Evolutionary conservation across 2,329 filamentous ascomycete species (phyloP).

Genomic region (Plectosphaerella plurivora): DNA sequence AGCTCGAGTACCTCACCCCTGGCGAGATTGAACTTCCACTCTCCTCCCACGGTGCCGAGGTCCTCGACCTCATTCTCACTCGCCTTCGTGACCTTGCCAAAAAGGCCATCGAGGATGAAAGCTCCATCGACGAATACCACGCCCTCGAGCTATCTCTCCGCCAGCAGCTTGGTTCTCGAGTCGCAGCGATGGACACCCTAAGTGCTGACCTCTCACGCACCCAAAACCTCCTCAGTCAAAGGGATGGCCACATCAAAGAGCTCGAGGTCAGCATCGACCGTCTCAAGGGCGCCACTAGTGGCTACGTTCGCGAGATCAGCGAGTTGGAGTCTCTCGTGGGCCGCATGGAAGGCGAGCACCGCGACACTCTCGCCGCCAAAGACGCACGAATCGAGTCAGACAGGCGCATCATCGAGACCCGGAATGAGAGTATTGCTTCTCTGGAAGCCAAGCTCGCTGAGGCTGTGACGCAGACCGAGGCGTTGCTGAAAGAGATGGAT

Average conservation of each 20-base stretch:
- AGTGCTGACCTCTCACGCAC: constrained; percentile 33
- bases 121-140: constrained; percentile 57
- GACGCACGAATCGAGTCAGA: constrained; percentile 28
- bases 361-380: constrained; percentile 22
- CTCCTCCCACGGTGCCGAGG: constrained; percentile 46
- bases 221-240: constrained; percentile 26
- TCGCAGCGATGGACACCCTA: constrained; percentile 45
- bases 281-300: constrained; percentile 45
- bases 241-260: constrained; percentile 35
- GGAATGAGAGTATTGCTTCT: constrained; percentile 29
- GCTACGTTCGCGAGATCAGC: constrained; percentile 48
- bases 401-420: constrained; percentile 27
- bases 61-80: constrained; percentile 50
- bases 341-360: constrained; percentile 37
- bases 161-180: constrained; percentile 50
- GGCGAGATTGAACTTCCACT: constrained; percentile 53
- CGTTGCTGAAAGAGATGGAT: constrained; percentile 33
- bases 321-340: constrained; percentile 50
- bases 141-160: constrained; percentile 50
- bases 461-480: constrained; percentile 31
- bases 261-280: constrained; percentile 45
- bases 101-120: constrained; percentile 42
- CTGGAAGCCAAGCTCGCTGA: constrained; percentile 40
- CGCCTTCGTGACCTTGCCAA: constrained; percentile 45
- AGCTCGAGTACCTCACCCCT: constrained; percentile 58